Conservation (phyloP, 495 filamentous ascomycete genomes). For the Lasiosphaeria miniovina region DNA sequence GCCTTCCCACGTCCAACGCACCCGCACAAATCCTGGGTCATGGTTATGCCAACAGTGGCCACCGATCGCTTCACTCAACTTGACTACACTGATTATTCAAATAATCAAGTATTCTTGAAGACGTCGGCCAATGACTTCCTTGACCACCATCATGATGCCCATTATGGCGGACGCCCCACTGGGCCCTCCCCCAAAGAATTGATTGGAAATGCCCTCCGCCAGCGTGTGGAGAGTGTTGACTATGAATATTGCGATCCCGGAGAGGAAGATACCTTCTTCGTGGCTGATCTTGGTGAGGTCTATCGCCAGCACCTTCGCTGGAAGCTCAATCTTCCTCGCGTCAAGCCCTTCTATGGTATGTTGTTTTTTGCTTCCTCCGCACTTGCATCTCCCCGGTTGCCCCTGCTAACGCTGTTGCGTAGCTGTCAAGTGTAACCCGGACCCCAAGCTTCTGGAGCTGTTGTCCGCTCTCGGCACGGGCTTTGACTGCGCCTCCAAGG, state of each 20-base stretch:
- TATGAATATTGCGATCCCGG: conserved; percentile 81
- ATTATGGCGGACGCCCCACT: conserved; percentile 29
- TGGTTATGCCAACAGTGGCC: conserved; percentile 54
- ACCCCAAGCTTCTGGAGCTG: conserved; percentile 82
- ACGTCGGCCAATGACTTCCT: conserved; percentile 32
- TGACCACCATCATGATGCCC: conserved; percentile 28
- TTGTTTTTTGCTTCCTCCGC: conserved; percentile 3
- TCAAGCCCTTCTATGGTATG: conserved; percentile 96
- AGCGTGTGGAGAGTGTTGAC: conserved; percentile 77
- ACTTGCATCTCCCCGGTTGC: not conserved
- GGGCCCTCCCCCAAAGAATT: conserved; percentile 49
- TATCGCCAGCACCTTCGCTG: conserved; percentile 98
- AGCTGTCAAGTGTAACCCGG: conserved; percentile 99
- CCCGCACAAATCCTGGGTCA: conserved; percentile 40
- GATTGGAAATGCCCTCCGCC: conserved; percentile 76
- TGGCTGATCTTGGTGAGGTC: conserved; percentile 95
- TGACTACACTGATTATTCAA: conserved; percentile 38
- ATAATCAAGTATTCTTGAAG: conserved; percentile 46
- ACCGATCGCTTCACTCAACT: conserved; percentile 41
- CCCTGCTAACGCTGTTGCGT: conserved; percentile 11
- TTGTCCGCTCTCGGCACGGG: conserved; percentile 85
- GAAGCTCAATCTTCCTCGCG: conserved; percentile 88
- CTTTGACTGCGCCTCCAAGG: conserved; percentile 97
- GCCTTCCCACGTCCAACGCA: conserved; percentile 7
- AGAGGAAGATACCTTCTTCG: conserved; percentile 96